Conservation (phyloP, 768 basidiomycete species). For the Clitopilus passeckerianus region DNA sequence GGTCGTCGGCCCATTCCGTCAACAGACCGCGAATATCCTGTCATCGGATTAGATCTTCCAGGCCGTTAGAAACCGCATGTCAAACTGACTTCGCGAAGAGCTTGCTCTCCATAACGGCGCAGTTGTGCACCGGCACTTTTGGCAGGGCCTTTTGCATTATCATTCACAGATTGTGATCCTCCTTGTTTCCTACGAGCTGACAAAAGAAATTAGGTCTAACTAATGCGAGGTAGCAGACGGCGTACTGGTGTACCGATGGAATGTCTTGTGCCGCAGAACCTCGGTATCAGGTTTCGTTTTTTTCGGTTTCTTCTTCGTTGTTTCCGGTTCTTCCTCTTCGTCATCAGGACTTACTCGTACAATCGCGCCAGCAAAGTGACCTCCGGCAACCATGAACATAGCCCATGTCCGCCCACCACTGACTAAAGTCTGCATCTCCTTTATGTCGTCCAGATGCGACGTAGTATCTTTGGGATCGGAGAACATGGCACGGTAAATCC, state of each 20-base stretch:
- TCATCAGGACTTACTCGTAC: slow-evolving; percentile 56
- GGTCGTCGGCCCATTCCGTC: slow-evolving; percentile 82
- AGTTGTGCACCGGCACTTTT: slow-evolving; percentile 92
- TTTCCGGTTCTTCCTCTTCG: slow-evolving; percentile 30
- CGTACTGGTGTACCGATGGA: slow-evolving; percentile 97
- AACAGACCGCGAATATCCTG: slow-evolving; percentile 88
- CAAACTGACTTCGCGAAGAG: slow-evolving; percentile 74
- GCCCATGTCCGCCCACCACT: slow-evolving; percentile 77
- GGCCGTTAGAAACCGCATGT: background rate
- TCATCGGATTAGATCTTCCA: background rate
- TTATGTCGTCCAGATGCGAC: slow-evolving; percentile 56
- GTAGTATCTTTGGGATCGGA: slow-evolving; percentile 40
- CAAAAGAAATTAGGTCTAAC: background rate
- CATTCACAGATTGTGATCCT: slow-evolving; percentile 88
- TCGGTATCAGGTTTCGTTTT: slow-evolving; percentile 75
- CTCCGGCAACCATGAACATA: slow-evolving; percentile 95
- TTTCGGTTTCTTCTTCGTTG: slow-evolving; percentile 51
- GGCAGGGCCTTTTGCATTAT: slow-evolving; percentile 89
- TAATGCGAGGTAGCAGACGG: slow-evolving; percentile 9
- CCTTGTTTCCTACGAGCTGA: slow-evolving; percentile 96
- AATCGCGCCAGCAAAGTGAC: slow-evolving; percentile 95
- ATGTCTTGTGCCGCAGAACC: slow-evolving; percentile 88
- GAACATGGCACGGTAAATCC: slow-evolving; percentile 78
- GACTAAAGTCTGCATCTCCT: slow-evolving; percentile 52
- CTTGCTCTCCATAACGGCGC: slow-evolving; percentile 93